A percentile compares a stretch with the other conserved stretches of the same genome.
Evolutionary conservation across 2,329 filamentous ascomycete genomes (phyloP).

Genomic region (Neofusicoccum cordaticola): DNA sequence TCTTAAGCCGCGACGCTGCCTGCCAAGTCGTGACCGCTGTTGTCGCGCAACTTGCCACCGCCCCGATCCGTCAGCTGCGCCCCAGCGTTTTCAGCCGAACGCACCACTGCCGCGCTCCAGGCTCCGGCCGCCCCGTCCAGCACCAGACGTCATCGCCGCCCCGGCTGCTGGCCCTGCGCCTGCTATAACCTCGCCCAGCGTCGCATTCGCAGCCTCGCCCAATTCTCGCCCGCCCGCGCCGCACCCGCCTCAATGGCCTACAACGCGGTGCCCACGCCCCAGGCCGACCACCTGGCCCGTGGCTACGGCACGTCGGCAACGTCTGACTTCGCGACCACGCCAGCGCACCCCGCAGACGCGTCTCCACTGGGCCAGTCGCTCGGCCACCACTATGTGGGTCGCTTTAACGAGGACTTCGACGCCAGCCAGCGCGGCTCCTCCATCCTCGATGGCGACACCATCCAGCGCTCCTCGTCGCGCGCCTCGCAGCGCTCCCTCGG

Average conservation of each 20-base stretch:
- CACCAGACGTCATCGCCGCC: conserved; percentile 10
- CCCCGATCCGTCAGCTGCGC: neutral
- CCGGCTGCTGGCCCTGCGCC: neutral
- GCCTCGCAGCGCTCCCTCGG: conserved; percentile 45
- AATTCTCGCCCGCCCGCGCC: neutral
- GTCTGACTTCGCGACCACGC: conserved; percentile 39
- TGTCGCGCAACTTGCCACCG: conserved; percentile 10
- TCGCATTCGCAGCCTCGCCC: neutral
- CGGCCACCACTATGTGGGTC: conserved; percentile 40
- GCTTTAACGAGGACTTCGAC: conserved; percentile 71
- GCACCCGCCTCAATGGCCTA: conserved; percentile 24
- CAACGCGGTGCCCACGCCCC: conserved; percentile 31
- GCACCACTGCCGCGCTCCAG: conserved; percentile 3
- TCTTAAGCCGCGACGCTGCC: conserved; percentile 5
- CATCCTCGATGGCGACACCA: conserved; percentile 52
- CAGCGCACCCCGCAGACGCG: conserved; percentile 29
- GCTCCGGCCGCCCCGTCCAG: conserved; percentile 1
- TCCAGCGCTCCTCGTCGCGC: conserved; percentile 61
- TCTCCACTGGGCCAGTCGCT: conserved; percentile 37
- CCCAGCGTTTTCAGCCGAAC: neutral
- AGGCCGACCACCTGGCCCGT: conserved; percentile 6
- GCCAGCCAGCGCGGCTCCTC: conserved; percentile 65
- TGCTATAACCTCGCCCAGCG: conserved; percentile 6
- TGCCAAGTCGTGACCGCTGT: conserved; percentile 1
- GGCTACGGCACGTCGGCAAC: conserved; percentile 28